Conservation (phyloP, 2,329 filamentous ascomycete genomes). For the Trichoderma sp. region DNA sequence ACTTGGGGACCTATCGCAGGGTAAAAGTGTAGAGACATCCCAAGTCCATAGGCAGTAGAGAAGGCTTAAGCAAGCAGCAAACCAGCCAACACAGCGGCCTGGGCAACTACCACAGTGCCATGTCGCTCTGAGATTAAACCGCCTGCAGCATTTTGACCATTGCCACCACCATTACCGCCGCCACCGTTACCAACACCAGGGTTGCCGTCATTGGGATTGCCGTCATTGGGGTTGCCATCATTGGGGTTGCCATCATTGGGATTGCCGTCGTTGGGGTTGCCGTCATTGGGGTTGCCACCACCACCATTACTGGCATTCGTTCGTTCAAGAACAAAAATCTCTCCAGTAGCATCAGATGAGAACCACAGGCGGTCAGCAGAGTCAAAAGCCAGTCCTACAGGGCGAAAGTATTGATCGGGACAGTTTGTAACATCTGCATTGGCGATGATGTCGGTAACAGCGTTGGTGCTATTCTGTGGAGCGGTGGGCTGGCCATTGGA, state of each 20-base stretch:
- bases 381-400: conserved; percentile 59
- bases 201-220: background rate
- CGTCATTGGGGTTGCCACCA: background rate
- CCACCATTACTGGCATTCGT: background rate
- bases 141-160: conserved; percentile 20
- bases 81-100: conserved; percentile 33
- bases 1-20: background rate
- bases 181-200: conserved; percentile 8
- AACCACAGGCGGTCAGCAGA: conserved; percentile 59
- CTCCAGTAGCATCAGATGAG: conserved; percentile 63
- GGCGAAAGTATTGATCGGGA: conserved; percentile 61
- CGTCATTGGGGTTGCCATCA: background rate
- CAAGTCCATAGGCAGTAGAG: background rate
- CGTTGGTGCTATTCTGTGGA: conserved; percentile 44
- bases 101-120: conserved; percentile 29
- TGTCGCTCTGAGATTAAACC: conserved; percentile 26
- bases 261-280: conserved; percentile 14
- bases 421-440: conserved; percentile 57
- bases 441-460: conserved; percentile 54
- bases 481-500: conserved; percentile 43
- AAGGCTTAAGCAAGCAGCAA: conserved; percentile 31
- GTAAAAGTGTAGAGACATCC: background rate
- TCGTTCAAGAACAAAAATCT: conserved; percentile 60
- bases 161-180: background rate
- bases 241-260: background rate